Base-by-base conservation (phyloP, 768 basidiomycete genomes). In the Cystofilobasidium macerans region DNA sequence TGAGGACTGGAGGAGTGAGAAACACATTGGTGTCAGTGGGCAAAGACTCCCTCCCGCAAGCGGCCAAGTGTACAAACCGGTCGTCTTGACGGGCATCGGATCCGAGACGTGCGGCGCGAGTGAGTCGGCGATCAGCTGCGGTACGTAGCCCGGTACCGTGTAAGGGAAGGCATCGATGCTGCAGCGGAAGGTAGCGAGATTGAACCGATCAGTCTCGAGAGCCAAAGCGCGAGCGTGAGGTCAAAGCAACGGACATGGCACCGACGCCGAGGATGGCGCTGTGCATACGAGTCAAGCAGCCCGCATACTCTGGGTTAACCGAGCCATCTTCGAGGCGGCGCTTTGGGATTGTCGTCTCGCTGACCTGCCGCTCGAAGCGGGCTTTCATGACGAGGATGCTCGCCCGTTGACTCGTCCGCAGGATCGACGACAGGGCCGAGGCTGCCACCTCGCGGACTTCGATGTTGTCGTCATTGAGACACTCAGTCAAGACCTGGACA, bases 181-280 rank as follows among this genome's bases (percentile, higher is more conserved):
- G 26, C 11, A 14, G 6, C 12, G 16, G 32, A 35, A 57, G 13
- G 32, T 11, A 35, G 24, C 11, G 18, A 14, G 9, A 24, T 57
- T 33, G n/a, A 12, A 28, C 48, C 45, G 16, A 22, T n/a, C n/a
- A 51, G n/a, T 8, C n/a, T n/a, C 3, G 28, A 5, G 9, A 26
- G 24, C 8, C 8, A 51, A 22, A 22, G 6, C 9, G 16, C 4
- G 43, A 53, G 57, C 24, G 0, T 4, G 9, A 42, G 42, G 22
- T 4, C 16, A 20, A 42, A 14, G 28, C 18, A 20, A 42, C 65
- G 28, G 26, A 66, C 45, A 98, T 79, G 7, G 94, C 89, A 70
- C 89, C 89, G 51, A 93, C 85, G n/a, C 94, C 94, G 57, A 98
- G 80, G 65, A 98, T 87, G 1, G 91, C 91, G 35, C 88, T 88